Evolutionary conservation across 192 early-diverging fungal genomes (phyloP).

Genomic region (Coemansia furcata): DNA sequence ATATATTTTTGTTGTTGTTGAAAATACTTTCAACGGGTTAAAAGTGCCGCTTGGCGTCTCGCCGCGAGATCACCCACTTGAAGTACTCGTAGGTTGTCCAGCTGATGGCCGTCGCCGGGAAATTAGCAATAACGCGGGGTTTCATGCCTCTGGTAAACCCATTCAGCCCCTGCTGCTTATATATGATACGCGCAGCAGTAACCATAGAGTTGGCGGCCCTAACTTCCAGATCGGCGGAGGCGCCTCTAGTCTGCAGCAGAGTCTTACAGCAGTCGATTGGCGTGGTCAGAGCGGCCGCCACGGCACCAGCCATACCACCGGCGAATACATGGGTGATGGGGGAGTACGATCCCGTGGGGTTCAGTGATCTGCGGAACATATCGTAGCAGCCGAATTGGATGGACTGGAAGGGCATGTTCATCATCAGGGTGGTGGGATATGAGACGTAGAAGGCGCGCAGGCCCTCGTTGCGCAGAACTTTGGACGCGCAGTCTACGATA

Average conservation of each 20-base stretch:
- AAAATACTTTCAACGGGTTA: neutral
- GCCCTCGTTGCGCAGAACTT: constrained; percentile 74
- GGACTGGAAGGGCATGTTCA: constrained; percentile 94
- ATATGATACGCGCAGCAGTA: constrained; percentile 74
- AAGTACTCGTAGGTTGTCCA: constrained; percentile 93
- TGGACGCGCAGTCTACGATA: constrained; percentile 66
- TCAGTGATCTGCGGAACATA: constrained; percentile 76
- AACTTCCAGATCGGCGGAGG: constrained; percentile 67
- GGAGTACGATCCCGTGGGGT: constrained; percentile 79
- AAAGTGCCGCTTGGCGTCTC: constrained; percentile 15
- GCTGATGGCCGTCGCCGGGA: constrained; percentile 91
- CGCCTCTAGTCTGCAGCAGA: constrained; percentile 88
- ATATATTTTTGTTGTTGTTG: neutral
- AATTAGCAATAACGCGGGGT: constrained; percentile 84
- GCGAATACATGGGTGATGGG: constrained; percentile 82
- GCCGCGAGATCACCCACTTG: constrained; percentile 65
- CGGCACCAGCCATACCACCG: constrained; percentile 84
- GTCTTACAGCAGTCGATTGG: constrained; percentile 97
- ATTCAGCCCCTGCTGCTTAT: constrained; percentile 64
- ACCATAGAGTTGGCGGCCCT: constrained; percentile 67
- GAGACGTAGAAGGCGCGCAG: constrained; percentile 87
- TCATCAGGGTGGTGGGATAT: constrained; percentile 89
- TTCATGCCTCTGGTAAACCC: constrained; percentile 80
- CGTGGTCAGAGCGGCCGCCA: constrained; percentile 85
- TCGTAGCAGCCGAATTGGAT: constrained; percentile 94